These are phyloP conservation scores for Aspergillus taichungensis DNA, from an alignment of 495 filamentous ascomycete species.

Conservation along the genomic window DNA sequence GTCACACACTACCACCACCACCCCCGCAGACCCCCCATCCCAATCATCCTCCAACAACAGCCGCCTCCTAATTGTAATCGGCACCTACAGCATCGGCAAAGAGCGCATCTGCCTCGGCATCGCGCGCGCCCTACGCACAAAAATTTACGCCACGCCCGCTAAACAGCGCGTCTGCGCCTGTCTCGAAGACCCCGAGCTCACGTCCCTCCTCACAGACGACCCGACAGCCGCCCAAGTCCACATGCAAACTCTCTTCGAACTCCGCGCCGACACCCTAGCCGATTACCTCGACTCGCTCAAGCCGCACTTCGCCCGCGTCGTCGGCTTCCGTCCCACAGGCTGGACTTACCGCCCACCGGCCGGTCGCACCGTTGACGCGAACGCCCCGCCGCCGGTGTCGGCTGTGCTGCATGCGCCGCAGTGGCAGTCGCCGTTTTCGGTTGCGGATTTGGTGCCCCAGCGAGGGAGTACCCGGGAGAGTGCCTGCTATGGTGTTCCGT, in stretches of 20 bases:
- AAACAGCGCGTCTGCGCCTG: constrained; percentile 79
- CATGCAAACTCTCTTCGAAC: constrained; percentile 92
- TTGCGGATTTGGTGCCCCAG: constrained; percentile 61
- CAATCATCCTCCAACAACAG: constrained; percentile 25
- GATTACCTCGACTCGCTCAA: constrained; percentile 76
- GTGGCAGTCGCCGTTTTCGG: constrained; percentile 64
- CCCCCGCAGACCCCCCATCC: constrained; percentile 3
- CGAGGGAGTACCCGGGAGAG: constrained; percentile 68
- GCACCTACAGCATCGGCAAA: constrained; percentile 97
- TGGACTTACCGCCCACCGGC: constrained; percentile 81
- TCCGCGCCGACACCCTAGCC: constrained; percentile 74
- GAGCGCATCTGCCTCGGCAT: constrained; percentile 92
- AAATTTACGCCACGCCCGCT: constrained; percentile 77
- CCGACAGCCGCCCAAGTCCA: constrained; percentile 87
- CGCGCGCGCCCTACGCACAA: constrained; percentile 73
- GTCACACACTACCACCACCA: background rate
- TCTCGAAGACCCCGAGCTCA: constrained; percentile 78
- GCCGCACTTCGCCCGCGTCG: constrained; percentile 69
- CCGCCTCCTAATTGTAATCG: constrained; percentile 82
- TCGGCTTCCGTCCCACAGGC: constrained; percentile 87
- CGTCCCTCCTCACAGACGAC: constrained; percentile 63
- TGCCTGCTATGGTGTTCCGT: constrained; percentile 84
- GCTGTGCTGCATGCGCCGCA: constrained; percentile 62
- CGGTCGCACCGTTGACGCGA: constrained; percentile 49
- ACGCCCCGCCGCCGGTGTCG: constrained; percentile 41